Evolutionary conservation across 345 rosid genomes (phyloP), one percentile per base, ranked within the genome.

Genomic region (Eucalyptus curtisii): DNA sequence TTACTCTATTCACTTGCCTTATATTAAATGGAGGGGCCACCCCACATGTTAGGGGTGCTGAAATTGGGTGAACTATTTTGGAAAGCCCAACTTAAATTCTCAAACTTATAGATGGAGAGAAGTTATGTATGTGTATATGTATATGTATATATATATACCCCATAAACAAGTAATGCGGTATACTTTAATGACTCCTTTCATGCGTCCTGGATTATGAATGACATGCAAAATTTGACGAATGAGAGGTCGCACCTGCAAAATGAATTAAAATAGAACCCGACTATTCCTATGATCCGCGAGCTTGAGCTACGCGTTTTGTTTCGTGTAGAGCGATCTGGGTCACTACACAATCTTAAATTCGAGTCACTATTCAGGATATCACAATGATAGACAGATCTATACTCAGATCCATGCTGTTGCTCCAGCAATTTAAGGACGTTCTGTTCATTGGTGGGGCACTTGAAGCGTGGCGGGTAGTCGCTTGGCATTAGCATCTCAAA

Each of bases 161-260:
- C 1, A 1, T 33, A 37, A 3, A 71, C 8, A 10, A 71, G 24
- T 5, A 4, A 19, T 37, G 13, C 4, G 2, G 44, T 33, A 17
- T 68, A 33, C 24, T 68, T 68, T 17, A 8, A 68, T 68, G 3
- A 19, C 13, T 68, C 22, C 0, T 31, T 68, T 68, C 11, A 5
- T 8, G 24, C 0, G 2, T 5, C 37, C 10, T 1, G 8, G 2
- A 66, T n/a, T 8, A 33, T 9, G 8, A 37, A 37, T 24, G 25
- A 10, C 6, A 9, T 22, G 15, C 3, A 0, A 13, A 22, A 71
- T 71, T 71, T 37, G 8, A 71, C 14, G 4, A 71, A 33, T 10
- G 2, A 19, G 4, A 71, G 2, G 13, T 22, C 25, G 7, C 25
- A 71, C 0, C 1, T 22, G 4, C 2, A 5, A 3, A 76, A 71